phyloP scores from a whole-genome alignment of 1,139 yeast species.

The Saccharomyces pastorianus region DNA sequence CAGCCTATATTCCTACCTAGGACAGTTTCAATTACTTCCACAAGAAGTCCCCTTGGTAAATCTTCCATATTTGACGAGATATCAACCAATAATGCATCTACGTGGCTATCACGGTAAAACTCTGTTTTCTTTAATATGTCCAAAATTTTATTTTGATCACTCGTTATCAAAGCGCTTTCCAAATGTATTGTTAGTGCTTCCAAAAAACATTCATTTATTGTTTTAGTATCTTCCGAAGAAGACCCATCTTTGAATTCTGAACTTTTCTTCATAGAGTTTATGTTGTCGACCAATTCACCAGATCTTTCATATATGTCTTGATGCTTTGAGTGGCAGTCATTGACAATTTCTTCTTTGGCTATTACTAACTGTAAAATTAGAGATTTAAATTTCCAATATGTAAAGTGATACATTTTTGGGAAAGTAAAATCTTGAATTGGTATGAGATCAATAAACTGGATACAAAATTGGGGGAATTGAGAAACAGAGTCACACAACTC shows the following conservation, averaged over 20 bases:
- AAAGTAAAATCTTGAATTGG: slow-evolving; percentile 17
- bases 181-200: slow-evolving; percentile 1
- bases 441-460: slow-evolving; percentile 12
- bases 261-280: neutral
- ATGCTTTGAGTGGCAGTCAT: too few species aligned
- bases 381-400: slow-evolving; percentile 17
- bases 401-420: slow-evolving; percentile 14
- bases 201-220: slow-evolving; percentile 1
- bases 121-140: slow-evolving; percentile 4
- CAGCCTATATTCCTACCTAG: slow-evolving; percentile 5
- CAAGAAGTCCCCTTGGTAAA: slow-evolving; percentile 3
- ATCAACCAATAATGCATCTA: slow-evolving; percentile 4
- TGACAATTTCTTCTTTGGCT: neutral
- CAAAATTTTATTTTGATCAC: slow-evolving; percentile 1
- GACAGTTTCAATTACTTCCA: slow-evolving; percentile 2
- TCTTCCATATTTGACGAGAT: neutral
- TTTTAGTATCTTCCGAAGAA: neutral
- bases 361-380: slow-evolving; percentile 6
- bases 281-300: neutral
- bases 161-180: slow-evolving; percentile 1
- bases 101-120: neutral
- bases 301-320: neutral
- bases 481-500: neutral
- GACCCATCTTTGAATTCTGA: slow-evolving; percentile 1
- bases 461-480: slow-evolving; percentile 8